Percentiles rank a stretch among this genome's conserved stretches.
Conservation (phyloP, 202 grass and related monocot species). For the Carex arenaria region DNA sequence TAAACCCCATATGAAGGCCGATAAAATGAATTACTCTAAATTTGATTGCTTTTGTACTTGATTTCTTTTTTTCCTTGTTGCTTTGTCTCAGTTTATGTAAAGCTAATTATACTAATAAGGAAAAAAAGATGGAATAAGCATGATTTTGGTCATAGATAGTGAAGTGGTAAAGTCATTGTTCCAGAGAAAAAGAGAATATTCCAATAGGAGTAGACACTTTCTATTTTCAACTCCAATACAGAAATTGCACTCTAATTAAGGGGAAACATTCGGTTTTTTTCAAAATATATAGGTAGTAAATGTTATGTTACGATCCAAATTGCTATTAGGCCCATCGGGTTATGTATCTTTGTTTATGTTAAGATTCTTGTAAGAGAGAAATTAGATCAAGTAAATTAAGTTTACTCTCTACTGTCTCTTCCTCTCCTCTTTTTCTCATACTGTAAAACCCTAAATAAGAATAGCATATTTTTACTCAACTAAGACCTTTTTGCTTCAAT, state of each 20-base stretch:
- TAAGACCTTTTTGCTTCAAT: neutral
- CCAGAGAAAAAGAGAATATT: neutral
- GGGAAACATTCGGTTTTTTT: neutral
- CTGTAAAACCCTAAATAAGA: neutral
- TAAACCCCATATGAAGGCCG: neutral
- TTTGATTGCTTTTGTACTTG: neutral
- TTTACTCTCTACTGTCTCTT: no score
- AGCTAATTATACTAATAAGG: neutral
- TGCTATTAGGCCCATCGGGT: no score
- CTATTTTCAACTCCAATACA: neutral
- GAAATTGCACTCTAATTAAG: neutral
- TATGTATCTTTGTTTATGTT: no score
- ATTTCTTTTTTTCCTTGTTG: neutral
- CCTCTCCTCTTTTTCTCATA: no score
- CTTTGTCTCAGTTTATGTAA: neutral
- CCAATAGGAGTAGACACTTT: neutral
- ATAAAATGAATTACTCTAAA: neutral
- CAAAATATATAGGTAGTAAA: neutral
- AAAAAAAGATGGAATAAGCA: neutral
- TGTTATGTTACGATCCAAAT: no score
- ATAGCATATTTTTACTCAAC: neutral
- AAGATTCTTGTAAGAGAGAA: no score
- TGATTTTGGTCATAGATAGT: neutral
- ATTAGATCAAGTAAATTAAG: no score
- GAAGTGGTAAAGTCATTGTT: neutral